A percentile compares a stretch with the other conserved stretches of the same genome.
These are phyloP conservation scores for Epichloe uncinata DNA, from an alignment of 2,329 filamentous ascomycete species.

Conservation along the genomic window DNA sequence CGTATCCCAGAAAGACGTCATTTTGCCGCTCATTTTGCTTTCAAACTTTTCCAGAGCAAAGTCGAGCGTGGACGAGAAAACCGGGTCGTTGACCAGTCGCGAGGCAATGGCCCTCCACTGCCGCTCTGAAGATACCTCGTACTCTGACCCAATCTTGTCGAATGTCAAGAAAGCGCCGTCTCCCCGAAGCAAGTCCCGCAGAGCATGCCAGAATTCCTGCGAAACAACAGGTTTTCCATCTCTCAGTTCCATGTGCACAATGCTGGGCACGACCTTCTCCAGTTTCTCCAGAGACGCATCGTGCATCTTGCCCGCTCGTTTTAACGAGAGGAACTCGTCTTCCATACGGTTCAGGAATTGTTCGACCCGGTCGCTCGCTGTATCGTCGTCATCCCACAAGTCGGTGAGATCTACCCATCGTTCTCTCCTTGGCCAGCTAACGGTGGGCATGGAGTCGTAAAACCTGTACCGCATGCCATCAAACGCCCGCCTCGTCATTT, in stretches of 20 bases:
- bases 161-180: slow-evolving; percentile 35
- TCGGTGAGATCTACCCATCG: slow-evolving; percentile 9
- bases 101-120: slow-evolving; percentile 34
- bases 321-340: slow-evolving; percentile 17
- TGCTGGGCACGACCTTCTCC: slow-evolving; percentile 37
- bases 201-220: slow-evolving; percentile 53
- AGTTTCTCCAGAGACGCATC: slow-evolving; percentile 29
- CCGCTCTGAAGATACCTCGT: slow-evolving; percentile 27
- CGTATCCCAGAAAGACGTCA: slow-evolving; percentile 32
- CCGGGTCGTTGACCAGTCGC: slow-evolving; percentile 25
- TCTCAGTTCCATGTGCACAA: slow-evolving; percentile 40
- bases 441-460: slow-evolving; percentile 12
- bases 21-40: slow-evolving; percentile 15
- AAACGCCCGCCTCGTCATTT: slow-evolving; percentile 3
- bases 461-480: slow-evolving; percentile 8
- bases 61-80: slow-evolving; percentile 16
- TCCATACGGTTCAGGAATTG: slow-evolving; percentile 15
- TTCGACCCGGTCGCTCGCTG: slow-evolving; percentile 10
- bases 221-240: slow-evolving; percentile 41
- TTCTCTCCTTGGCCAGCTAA: slow-evolving; percentile 15
- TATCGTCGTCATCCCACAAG: slow-evolving; percentile 10
- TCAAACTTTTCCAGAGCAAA: slow-evolving; percentile 14
- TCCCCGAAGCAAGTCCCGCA: slow-evolving; percentile 39
- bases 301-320: slow-evolving; percentile 20
- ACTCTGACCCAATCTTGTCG: slow-evolving; percentile 25